phyloP scores from a whole-genome alignment of 1,284 basidiomycete genomes.

The Moesziomyces sp. region DNA sequence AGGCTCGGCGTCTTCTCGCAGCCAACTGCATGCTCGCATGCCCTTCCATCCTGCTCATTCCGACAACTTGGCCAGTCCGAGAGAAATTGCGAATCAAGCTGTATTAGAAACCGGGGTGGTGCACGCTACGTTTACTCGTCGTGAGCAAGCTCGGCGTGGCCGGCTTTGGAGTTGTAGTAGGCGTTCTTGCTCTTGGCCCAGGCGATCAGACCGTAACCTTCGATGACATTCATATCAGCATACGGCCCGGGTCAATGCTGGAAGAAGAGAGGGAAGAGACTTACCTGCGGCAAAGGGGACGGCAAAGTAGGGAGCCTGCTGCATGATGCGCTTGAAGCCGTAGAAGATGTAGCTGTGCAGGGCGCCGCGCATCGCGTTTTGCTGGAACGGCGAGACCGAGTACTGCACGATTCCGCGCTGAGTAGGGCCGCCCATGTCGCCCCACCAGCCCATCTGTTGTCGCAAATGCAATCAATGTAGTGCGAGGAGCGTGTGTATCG shows the following conservation, averaged over 20 bases:
- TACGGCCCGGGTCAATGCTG: too few species aligned
- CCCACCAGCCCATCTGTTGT: slow-evolving; percentile 66
- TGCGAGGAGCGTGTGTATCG: too few species aligned
- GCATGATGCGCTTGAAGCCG: slow-evolving; percentile 65
- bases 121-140: slow-evolving; percentile 35
- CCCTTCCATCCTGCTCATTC: too few species aligned
- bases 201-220: slow-evolving; percentile 63
- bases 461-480: not conserved
- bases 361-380: slow-evolving; percentile 63
- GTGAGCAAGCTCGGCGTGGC: slow-evolving; percentile 57
- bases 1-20: too few species aligned
- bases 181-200: slow-evolving; percentile 64
- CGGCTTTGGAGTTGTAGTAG: slow-evolving; percentile 66
- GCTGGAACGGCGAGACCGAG: slow-evolving; percentile 65
- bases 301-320: slow-evolving; percentile 65
- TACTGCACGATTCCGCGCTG: slow-evolving; percentile 64
- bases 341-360: slow-evolving; percentile 64
- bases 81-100: too few species aligned
- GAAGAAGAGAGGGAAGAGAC: too few species aligned
- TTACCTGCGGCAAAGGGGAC: slow-evolving; percentile 61
- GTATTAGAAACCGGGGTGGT: too few species aligned
- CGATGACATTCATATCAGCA: not conserved
- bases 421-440: slow-evolving; percentile 64
- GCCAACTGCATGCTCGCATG: too few species aligned
- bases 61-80: too few species aligned